Evolutionary conservation across 1,284 basidiomycete genomes (phyloP).

Genomic region (Melampsora medusae): DNA sequence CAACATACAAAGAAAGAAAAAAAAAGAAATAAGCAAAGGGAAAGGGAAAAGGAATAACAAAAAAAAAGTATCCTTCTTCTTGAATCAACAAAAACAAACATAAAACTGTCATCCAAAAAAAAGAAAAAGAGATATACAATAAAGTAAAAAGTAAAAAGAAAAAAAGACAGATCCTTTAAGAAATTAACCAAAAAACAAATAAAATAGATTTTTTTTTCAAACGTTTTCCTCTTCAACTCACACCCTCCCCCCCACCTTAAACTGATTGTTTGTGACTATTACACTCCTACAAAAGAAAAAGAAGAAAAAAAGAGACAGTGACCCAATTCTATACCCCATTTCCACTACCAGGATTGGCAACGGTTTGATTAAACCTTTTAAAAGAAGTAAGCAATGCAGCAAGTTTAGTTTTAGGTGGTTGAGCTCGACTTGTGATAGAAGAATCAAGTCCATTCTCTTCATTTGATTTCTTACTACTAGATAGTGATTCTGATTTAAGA

Average conservation of each 20-base stretch:
- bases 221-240: too few species aligned
- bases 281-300: neutral
- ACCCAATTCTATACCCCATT: too few species aligned
- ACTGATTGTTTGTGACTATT: too few species aligned
- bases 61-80: neutral
- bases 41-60: neutral
- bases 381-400: slow-evolving; percentile 36
- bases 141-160: too few species aligned
- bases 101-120: neutral
- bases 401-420: slow-evolving; percentile 34
- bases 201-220: too few species aligned
- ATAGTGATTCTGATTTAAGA: neutral
- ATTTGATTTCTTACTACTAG: neutral
- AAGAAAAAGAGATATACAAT: slow-evolving; percentile 12
- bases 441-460: neutral
- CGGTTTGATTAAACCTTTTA: slow-evolving; percentile 32
- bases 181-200: neutral
- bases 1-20: neutral
- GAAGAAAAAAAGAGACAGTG: neutral
- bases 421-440: neutral
- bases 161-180: neutral
- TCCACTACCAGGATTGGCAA: slow-evolving; percentile 17
- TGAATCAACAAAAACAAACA: neutral
- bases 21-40: neutral
- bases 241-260: too few species aligned